Conservation (phyloP, 2,329 filamentous ascomycete species). For the Aureobasidium sp. region DNA sequence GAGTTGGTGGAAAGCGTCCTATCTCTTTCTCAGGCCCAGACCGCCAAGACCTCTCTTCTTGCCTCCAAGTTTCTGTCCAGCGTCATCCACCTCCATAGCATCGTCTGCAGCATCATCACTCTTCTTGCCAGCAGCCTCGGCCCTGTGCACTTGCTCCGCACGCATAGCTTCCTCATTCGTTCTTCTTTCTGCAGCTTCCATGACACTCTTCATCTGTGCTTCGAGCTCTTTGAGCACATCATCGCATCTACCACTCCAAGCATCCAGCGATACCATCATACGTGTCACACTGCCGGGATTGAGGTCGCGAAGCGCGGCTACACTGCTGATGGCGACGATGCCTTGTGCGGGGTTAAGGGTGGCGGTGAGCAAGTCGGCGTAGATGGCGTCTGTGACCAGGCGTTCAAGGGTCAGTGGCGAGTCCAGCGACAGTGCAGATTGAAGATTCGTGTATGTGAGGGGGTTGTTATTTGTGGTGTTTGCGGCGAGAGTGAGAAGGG, state of each 20-base stretch:
- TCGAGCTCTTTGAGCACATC: slow-evolving; percentile 69
- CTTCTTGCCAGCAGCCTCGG: slow-evolving; percentile 20
- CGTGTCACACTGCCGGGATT: slow-evolving; percentile 62
- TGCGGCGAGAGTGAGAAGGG: slow-evolving; percentile 72
- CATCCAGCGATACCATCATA: slow-evolving; percentile 60
- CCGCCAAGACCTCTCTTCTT: slow-evolving; percentile 7
- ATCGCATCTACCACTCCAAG: slow-evolving; percentile 75
- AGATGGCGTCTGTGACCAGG: slow-evolving; percentile 80
- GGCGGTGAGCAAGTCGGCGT: slow-evolving; percentile 71
- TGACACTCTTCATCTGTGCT: slow-evolving; percentile 62
- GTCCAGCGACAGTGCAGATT: slow-evolving; percentile 58
- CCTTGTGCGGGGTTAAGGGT: slow-evolving; percentile 74
- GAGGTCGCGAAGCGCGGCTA: slow-evolving; percentile 81
- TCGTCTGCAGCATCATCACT: slow-evolving; percentile 19
- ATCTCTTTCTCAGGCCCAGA: neutral
- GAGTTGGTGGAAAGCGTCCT: neutral
- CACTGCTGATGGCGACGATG: slow-evolving; percentile 67
- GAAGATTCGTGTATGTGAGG: slow-evolving; percentile 67
- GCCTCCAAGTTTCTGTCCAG: slow-evolving; percentile 1
- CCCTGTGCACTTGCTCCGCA: slow-evolving; percentile 32
- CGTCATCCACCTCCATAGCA: slow-evolving; percentile 29
- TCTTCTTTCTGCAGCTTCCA: slow-evolving; percentile 35
- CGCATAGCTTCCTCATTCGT: slow-evolving; percentile 37
- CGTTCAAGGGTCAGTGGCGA: slow-evolving; percentile 69
- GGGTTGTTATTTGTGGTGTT: slow-evolving; percentile 39